Conservation (phyloP, 441 rosid genomes). For the Aleurites moluccanus region DNA sequence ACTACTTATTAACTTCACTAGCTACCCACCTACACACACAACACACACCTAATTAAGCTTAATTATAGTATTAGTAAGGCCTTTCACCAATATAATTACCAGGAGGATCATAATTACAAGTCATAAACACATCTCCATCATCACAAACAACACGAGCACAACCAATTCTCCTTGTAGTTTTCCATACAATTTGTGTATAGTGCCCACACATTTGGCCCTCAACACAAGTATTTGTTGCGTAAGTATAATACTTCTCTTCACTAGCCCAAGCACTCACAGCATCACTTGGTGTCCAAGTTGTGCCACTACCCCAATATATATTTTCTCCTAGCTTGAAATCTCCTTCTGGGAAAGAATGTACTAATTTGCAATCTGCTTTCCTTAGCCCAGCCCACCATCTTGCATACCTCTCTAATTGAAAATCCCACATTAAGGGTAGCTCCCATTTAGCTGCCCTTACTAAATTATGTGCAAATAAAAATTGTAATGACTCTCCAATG, state of each 20-base stretch:
- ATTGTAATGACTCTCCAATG: constrained; percentile 67
- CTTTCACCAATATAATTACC: constrained; percentile 78
- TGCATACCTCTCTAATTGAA: constrained; percentile 60
- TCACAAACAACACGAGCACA: constrained; percentile 75
- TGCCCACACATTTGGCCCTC: constrained; percentile 71
- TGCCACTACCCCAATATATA: constrained; percentile 72
- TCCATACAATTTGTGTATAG: constrained; percentile 81
- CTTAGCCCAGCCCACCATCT: constrained; percentile 67
- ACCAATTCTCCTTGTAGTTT: constrained; percentile 54
- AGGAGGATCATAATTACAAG: constrained; percentile 81
- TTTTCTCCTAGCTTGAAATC: constrained; percentile 73
- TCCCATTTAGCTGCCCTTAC: constrained; percentile 66
- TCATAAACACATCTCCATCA: constrained; percentile 79
- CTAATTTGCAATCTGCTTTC: constrained; percentile 50
- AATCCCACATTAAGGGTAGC: constrained; percentile 68
- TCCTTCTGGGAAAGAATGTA: constrained; percentile 62
- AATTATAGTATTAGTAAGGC: constrained; percentile 54
- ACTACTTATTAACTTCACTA: not conserved
- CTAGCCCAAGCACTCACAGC: constrained; percentile 64
- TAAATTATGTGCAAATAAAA: constrained; percentile 65
- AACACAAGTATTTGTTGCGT: constrained; percentile 51
- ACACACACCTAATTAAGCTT: constrained; percentile 12
- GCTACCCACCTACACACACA: not conserved
- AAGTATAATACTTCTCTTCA: constrained; percentile 66
- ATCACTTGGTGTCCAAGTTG: constrained; percentile 53